Base-by-base conservation (phyloP, 805 yeast species). In the Scheffersomyces stipitis region DNA sequence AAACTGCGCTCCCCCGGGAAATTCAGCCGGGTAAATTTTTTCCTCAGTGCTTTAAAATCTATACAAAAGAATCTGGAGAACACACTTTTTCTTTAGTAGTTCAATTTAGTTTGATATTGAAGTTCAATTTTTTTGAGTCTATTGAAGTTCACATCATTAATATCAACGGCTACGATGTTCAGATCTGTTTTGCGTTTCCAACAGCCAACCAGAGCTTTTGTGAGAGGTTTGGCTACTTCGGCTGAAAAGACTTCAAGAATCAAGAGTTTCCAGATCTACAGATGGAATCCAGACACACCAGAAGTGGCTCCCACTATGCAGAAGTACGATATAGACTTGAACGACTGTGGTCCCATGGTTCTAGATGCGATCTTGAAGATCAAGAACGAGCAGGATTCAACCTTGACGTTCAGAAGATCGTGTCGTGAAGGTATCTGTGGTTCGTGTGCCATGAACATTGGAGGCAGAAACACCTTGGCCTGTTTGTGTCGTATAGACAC, bases 401-500 rank as follows among this genome's bases (percentile, higher is more conserved):
- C 97, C 22, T 78, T 93, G 61, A 93, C 99, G 4, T 86, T 93
- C 70, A 83, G 99, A 74, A 83, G 99, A 70, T 89, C 97, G 30
- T 93, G 99, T 73, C 88, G 99, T 74, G 99, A 93, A 73, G 99
- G 99, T 56, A 93, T 93, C 51, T 93, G 99, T 75, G 99, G 99
- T 38, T 91, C 98, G 5, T 93, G 99, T 75, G 99, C 99, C 51
- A 93, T 93, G 99, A 93, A 93, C 76, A 93, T 93, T 65, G 96
- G 95, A 48, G 99, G 99, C 52, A 78, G 85, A 64, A 93, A 93
- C 78, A 93, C 99, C 22, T 77, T 93, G 52, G 99, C 99, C 26
- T 93, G 99, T 72, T 72, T 93, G 51, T 89, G 97, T 75, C 83
- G 87, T 66, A 89, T 93, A 57, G 96, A 93, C 64, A 78, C 80